Conservation (phyloP, 805 yeast species). For the Wickerhamomyces alni region DNA sequence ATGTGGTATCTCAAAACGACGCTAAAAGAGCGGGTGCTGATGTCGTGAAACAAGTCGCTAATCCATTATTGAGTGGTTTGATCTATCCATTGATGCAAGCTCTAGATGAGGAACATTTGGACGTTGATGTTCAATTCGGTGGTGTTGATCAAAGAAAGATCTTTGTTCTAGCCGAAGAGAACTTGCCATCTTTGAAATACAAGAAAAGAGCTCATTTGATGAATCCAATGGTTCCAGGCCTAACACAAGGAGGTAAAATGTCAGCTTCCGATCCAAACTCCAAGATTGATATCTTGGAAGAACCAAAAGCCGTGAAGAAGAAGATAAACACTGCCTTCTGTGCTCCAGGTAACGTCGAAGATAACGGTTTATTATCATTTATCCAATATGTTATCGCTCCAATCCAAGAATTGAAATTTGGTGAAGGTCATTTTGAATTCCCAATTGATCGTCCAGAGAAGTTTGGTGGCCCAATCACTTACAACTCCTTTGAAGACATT, state of each 20-base stretch:
- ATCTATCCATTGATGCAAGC: constrained; percentile 99
- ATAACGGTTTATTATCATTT: constrained; percentile 86
- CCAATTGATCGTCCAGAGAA: constrained; percentile 88
- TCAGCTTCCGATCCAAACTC: constrained; percentile 98
- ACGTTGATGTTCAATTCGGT: constrained; percentile 92
- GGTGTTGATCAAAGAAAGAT: constrained; percentile 99
- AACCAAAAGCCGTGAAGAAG: constrained; percentile 81
- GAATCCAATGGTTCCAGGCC: constrained; percentile 99
- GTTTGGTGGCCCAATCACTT: constrained; percentile 90
- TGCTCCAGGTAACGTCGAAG: constrained; percentile 89
- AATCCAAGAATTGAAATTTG: constrained; percentile 68
- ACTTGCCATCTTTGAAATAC: constrained; percentile 81
- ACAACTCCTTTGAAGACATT: constrained; percentile 58
- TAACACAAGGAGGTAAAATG: constrained; percentile 97
- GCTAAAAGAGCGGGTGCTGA: constrained; percentile 99
- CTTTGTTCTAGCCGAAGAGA: constrained; percentile 94
- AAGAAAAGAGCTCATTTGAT: constrained; percentile 96
- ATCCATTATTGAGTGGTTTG: constrained; percentile 88
- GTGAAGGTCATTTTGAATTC: constrained; percentile 55
- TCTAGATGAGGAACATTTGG: constrained; percentile 86
- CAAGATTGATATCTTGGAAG: constrained; percentile 88
- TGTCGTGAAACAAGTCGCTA: constrained; percentile 94
- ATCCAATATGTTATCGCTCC: constrained; percentile 82
- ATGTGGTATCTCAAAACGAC: constrained; percentile 85
- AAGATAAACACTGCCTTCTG: constrained; percentile 90